Percentiles rank a stretch among this genome's conserved stretches.
These are phyloP conservation scores for Aspergillus sojae DNA, from an alignment of 2,329 filamentous ascomycete genomes.

Conservation along the genomic window DNA sequence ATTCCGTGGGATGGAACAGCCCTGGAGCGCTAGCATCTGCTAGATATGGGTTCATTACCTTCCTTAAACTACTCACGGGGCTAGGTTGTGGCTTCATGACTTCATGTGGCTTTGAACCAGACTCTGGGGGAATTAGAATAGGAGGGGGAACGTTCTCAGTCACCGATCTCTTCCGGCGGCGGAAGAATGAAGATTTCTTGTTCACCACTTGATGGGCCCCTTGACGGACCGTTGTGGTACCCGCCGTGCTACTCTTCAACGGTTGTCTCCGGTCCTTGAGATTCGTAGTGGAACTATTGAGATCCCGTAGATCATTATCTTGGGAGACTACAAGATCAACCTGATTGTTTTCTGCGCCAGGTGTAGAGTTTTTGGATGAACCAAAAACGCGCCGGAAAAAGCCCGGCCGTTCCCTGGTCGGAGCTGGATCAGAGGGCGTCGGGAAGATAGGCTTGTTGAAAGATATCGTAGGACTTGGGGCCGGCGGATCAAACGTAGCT, in stretches of 20 bases:
- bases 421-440: slow-evolving; percentile 45
- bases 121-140: slow-evolving; percentile 48
- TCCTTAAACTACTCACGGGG: slow-evolving; percentile 77
- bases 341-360: slow-evolving; percentile 22
- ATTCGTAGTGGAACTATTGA: slow-evolving; percentile 19
- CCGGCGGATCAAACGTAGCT: slow-evolving; percentile 51
- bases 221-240: slow-evolving; percentile 32
- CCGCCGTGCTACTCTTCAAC: slow-evolving; percentile 27
- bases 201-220: slow-evolving; percentile 66
- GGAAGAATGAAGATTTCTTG: slow-evolving; percentile 93
- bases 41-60: slow-evolving; percentile 86
- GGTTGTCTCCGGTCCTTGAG: slow-evolving; percentile 31
- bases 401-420: slow-evolving; percentile 71
- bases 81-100: slow-evolving; percentile 50
- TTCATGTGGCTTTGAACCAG: slow-evolving; percentile 41
- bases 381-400: slow-evolving; percentile 95
- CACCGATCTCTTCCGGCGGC: slow-evolving; percentile 87
- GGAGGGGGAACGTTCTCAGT: slow-evolving; percentile 68
- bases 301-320: slow-evolving; percentile 30
- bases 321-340: slow-evolving; percentile 25
- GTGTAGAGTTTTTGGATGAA: slow-evolving; percentile 61
- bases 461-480: slow-evolving; percentile 57
- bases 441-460: slow-evolving; percentile 51
- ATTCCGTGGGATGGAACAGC: slow-evolving; percentile 26
- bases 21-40: slow-evolving; percentile 29